phyloP scores from a whole-genome alignment of 148 eudicot species.

The Fagopyrum homotropicum region DNA sequence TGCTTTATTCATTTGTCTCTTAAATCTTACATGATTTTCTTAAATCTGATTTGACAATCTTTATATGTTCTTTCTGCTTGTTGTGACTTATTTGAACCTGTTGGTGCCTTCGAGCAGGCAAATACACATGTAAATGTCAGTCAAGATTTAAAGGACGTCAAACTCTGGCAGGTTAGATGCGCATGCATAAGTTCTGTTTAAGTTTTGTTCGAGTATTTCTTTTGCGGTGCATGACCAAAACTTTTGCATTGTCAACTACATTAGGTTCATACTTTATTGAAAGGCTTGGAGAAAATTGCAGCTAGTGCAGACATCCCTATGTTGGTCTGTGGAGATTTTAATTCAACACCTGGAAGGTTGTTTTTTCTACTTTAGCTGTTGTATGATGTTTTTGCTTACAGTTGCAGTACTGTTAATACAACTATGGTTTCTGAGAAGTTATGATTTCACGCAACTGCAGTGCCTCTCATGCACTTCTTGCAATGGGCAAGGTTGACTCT shows the following conservation, averaged over 20 bases:
- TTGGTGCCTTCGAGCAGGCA: constrained; percentile 49
- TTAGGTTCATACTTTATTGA: constrained; percentile 90
- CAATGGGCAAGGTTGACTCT: constrained; percentile 91
- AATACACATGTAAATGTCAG: constrained; percentile 92
- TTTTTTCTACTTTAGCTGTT: constrained; percentile 1
- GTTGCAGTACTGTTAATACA: neutral
- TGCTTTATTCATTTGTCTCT: neutral
- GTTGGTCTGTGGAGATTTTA: constrained; percentile 98
- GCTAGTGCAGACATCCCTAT: constrained; percentile 95
- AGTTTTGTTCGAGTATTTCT: neutral
- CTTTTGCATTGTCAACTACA: constrained; percentile 5
- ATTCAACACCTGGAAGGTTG: constrained; percentile 88
- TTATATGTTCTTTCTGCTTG: neutral
- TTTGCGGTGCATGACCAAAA: neutral
- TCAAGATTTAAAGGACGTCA: constrained; percentile 90
- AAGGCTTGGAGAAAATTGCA: constrained; percentile 97
- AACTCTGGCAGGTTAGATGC: constrained; percentile 83
- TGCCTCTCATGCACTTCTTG: constrained; percentile 94
- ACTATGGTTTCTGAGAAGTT: neutral
- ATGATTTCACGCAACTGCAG: constrained; percentile 33
- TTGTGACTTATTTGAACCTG: neutral
- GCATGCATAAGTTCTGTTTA: neutral
- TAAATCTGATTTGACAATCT: neutral
- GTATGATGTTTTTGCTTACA: neutral
- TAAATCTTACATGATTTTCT: neutral